These are phyloP conservation scores for Cladosporium austrohemisphaericum DNA, from an alignment of 2,329 filamentous ascomycete species.

Conservation along the genomic window DNA sequence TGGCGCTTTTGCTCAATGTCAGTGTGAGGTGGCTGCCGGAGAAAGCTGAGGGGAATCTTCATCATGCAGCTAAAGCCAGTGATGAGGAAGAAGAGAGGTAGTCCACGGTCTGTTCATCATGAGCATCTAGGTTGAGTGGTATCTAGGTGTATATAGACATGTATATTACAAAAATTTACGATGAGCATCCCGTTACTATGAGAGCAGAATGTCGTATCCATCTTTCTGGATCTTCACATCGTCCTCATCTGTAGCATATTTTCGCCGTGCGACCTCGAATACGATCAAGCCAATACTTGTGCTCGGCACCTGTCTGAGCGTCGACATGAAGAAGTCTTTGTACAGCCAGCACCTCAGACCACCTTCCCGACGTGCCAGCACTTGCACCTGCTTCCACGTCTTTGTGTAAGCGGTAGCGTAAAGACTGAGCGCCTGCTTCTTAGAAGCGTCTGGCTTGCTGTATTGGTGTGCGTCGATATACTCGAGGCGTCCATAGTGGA, in stretches of 20 bases:
- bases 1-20: slow-evolving; percentile 37
- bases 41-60: slow-evolving; percentile 30
- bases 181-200: too few relatives aligned
- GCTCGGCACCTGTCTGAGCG: slow-evolving; percentile 69
- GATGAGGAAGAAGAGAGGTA: slow-evolving; percentile 12
- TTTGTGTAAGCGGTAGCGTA: slow-evolving; percentile 71
- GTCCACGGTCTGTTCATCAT: background rate
- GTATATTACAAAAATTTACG: slow-evolving; percentile 2
- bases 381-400: slow-evolving; percentile 59
- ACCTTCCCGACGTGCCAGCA: slow-evolving; percentile 56
- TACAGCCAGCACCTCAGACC: slow-evolving; percentile 64
- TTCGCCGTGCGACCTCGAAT: slow-evolving; percentile 70
- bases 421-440: slow-evolving; percentile 54
- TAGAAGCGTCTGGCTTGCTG: slow-evolving; percentile 38
- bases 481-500: slow-evolving; percentile 70
- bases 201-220: slow-evolving; percentile 67
- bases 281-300: slow-evolving; percentile 74
- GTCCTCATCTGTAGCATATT: slow-evolving; percentile 63
- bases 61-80: slow-evolving; percentile 9
- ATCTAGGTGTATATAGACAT: background rate
- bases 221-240: slow-evolving; percentile 63
- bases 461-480: slow-evolving; percentile 60
- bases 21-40: slow-evolving; percentile 34
- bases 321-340: slow-evolving; percentile 67
- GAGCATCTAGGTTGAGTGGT: background rate